Conservation (phyloP, 2,329 filamentous ascomycete species). For the Bipolaris cookei region DNA sequence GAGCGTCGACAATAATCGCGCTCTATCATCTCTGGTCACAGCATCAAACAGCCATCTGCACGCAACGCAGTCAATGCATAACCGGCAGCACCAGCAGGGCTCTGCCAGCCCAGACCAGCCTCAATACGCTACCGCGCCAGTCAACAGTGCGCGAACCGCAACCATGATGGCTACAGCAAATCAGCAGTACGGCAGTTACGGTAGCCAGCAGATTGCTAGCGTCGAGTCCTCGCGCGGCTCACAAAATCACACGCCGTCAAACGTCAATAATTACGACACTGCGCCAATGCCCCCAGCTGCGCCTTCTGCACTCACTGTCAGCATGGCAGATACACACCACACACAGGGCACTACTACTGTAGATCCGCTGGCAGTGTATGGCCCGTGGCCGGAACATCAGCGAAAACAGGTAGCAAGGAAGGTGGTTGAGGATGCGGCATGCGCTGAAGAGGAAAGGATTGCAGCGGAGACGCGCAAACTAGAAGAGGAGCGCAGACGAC, state of each 20-base stretch:
- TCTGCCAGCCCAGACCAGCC: conserved; percentile 37
- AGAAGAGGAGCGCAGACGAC: conserved; percentile 35
- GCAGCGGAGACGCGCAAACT: conserved; percentile 31
- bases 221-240: conserved; percentile 26
- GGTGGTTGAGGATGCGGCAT: conserved; percentile 42
- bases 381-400: conserved; percentile 59
- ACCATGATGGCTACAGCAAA: conserved; percentile 19
- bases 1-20: conserved; percentile 36
- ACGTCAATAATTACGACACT: conserved; percentile 31
- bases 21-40: conserved; percentile 33
- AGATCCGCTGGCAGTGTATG: conserved; percentile 61
- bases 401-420: conserved; percentile 49
- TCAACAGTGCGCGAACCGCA: conserved; percentile 15
- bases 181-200: conserved; percentile 34
- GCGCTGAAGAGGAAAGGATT: conserved; percentile 44
- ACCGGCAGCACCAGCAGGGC: conserved; percentile 39
- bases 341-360: conserved; percentile 52
- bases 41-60: conserved; percentile 37
- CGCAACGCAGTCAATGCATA: conserved; percentile 28
- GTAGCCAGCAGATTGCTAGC: conserved; percentile 28
- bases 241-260: conserved; percentile 20
- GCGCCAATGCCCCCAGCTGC: conserved; percentile 16
- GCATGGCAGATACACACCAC: conserved; percentile 29
- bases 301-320: conserved; percentile 25
- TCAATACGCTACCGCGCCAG: conserved; percentile 28